Evolutionary conservation across 176 grass and related monocot genomes (phyloP).

Genomic region (Paspalum vaginatum): DNA sequence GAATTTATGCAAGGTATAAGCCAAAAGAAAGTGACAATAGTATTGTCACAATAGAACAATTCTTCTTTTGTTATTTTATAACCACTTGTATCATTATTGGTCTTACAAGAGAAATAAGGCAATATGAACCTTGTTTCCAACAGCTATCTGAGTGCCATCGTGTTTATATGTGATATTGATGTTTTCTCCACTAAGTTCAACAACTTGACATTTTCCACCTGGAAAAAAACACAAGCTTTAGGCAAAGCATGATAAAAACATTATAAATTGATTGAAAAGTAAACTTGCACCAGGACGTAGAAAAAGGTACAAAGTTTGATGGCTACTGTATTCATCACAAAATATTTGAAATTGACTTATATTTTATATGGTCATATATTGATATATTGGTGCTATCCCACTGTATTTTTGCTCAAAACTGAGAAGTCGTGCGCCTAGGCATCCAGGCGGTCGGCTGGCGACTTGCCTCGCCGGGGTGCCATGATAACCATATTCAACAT

Average conservation of each 20-base stretch:
- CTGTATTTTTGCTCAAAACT: too few relatives aligned
- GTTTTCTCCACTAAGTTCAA: slow-evolving; percentile 98
- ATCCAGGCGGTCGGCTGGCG: too few relatives aligned
- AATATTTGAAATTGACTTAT: too few relatives aligned
- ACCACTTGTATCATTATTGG: neutral
- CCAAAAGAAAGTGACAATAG: neutral
- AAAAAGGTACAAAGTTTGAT: neutral
- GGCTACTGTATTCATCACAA: too few relatives aligned
- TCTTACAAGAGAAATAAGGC: slow-evolving; percentile 11
- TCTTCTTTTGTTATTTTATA: neutral
- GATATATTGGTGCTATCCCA: too few relatives aligned
- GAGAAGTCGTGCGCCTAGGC: too few relatives aligned
- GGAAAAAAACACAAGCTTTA: slow-evolving; percentile 39
- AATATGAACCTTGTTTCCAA: slow-evolving; percentile 92
- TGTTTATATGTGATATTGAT: slow-evolving; percentile 99
- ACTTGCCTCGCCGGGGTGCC: too few relatives aligned
- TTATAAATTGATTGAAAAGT: slow-evolving; percentile 11
- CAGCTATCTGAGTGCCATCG: slow-evolving; percentile 92
- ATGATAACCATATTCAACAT: neutral
- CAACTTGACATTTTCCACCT: slow-evolving; percentile 96
- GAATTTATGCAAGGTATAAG: slow-evolving; percentile 30
- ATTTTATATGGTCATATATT: too few relatives aligned
- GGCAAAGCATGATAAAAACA: slow-evolving; percentile 14
- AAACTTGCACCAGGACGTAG: slow-evolving; percentile 16
- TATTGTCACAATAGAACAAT: neutral